Evolutionary conservation across 345 rosid species (phyloP), one percentile per base, ranked within the genome.

Genomic region (Pseudoturritis turrita): DNA sequence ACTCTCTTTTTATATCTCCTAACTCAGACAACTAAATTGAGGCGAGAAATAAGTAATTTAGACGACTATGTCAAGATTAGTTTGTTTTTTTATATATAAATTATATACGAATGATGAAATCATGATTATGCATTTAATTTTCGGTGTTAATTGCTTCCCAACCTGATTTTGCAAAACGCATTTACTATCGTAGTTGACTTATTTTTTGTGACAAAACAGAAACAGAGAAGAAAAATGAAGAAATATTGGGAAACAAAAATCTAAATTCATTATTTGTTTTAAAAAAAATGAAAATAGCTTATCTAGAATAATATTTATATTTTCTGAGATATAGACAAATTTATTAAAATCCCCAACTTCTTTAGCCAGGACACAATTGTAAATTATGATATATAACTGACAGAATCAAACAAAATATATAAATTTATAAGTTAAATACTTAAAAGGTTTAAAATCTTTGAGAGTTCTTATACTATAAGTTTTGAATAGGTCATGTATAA

Each of bases 111-210:
- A 71, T 61, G 75, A 63, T 63, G 49, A 65, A 73, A 47, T 37
- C 54, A 57, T 65, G 72, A 65, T 73, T 49, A 50, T 19, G 78
- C 50, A 74, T 58, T 74, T 21, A 67, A 31, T 67, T 50, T 60
- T 55, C 50, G 63, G 78, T 58, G 67, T 28, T 43, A 51, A 43
- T 53, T 25, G 57, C 70, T 33, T 43, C 36, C 74, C 64, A 60
- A 75, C 74, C 68, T 68, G 25, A 45, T 68, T 40, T 61, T 61
- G 31, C 64, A 25, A 51, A 15, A 25, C n/a, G 50, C 70, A 75
- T 75, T 75, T 44, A 75, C 25, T 53, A 36, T 21, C 64, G 40
- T 44, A 44, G 62, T 53, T 75, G 74, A 53, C 64, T 58, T 29
- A 50, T 1, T 57, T 37, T 31, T 55, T 7, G 26, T 7, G 65